Percentiles rank a stretch among this genome's conserved stretches.
Conservation (phyloP, 768 basidiomycete genomes). For the Boletus vinaceobasis region DNA sequence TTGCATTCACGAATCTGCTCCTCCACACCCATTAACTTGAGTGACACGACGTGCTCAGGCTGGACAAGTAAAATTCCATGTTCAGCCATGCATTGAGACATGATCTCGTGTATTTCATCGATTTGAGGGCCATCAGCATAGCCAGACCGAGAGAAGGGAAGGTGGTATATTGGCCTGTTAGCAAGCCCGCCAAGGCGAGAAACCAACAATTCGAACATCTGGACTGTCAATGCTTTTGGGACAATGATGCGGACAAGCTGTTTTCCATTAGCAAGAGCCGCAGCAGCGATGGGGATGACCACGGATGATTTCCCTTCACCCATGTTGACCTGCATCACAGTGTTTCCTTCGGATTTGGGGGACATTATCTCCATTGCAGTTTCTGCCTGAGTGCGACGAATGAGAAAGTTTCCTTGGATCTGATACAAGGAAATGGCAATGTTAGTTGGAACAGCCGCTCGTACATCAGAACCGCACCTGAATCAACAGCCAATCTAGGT, state of each 20-base stretch:
- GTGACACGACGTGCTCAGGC: too few relatives aligned
- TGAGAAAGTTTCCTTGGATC: slow-evolving; percentile 42
- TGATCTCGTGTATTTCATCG: too few relatives aligned
- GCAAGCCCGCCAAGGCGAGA: slow-evolving; percentile 40
- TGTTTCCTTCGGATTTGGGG: too few relatives aligned
- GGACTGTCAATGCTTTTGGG: slow-evolving; percentile 40
- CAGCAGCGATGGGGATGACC: slow-evolving; percentile 43
- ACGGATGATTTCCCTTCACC: slow-evolving; percentile 51
- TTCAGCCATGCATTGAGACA: too few relatives aligned
- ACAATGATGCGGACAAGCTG: slow-evolving; percentile 46
- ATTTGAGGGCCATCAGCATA: too few relatives aligned
- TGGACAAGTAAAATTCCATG: too few relatives aligned
- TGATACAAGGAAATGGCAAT: slow-evolving; percentile 4
- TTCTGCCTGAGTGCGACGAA: slow-evolving; percentile 44
- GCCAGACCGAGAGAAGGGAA: slow-evolving; percentile 38
- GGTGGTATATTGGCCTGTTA: slow-evolving; percentile 42
- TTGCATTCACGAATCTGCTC: too few relatives aligned
- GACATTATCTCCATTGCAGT: too few relatives aligned
- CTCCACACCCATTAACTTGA: too few relatives aligned
- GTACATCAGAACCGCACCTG: slow-evolving; percentile 26
- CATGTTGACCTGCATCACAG: slow-evolving; percentile 51
- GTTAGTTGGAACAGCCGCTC: neutral
- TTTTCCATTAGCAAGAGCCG: slow-evolving; percentile 39
- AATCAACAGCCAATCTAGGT: slow-evolving; percentile 42
- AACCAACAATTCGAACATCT: slow-evolving; percentile 51